These are phyloP conservation scores for Fraxinus cuspidata DNA, from an alignment of 257 asterid genomes.

Conservation along the genomic window DNA sequence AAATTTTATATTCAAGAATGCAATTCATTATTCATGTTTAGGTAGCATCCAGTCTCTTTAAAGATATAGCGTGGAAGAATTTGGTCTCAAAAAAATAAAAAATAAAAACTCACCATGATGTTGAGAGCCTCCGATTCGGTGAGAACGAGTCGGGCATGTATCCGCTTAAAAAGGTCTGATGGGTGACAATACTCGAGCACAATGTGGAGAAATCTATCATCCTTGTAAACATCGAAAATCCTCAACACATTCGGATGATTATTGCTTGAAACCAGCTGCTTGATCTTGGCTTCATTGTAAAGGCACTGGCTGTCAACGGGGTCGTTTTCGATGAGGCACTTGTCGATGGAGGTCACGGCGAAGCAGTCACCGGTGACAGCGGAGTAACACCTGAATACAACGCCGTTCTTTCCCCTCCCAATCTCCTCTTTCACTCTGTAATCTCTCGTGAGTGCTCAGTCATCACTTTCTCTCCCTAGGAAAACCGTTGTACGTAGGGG, in stretches of 20 bases:
- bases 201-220: slow-evolving; percentile 53
- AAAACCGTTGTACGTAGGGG: slow-evolving; percentile 31
- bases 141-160: slow-evolving; percentile 38
- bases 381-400: slow-evolving; percentile 61
- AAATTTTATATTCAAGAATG: too few species aligned
- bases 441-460: slow-evolving; percentile 50
- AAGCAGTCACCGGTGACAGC: slow-evolving; percentile 43
- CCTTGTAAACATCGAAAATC: slow-evolving; percentile 62
- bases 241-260: slow-evolving; percentile 45
- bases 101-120: slow-evolving; percentile 50
- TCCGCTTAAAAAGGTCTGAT: slow-evolving; percentile 53
- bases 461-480: slow-evolving; percentile 38
- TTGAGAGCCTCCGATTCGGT: slow-evolving; percentile 60
- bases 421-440: slow-evolving; percentile 60
- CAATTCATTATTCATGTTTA: too few species aligned
- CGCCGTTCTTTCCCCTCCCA: slow-evolving; percentile 77
- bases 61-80: neutral
- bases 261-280: slow-evolving; percentile 40
- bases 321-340: slow-evolving; percentile 55
- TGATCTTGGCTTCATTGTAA: slow-evolving; percentile 60
- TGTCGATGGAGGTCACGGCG: slow-evolving; percentile 74
- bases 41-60: neutral
- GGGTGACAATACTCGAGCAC: slow-evolving; percentile 61
- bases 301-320: slow-evolving; percentile 64
- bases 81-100: neutral